A percentile compares a stretch with the other conserved stretches of the same genome.
phyloP scores from a whole-genome alignment of 2,329 filamentous ascomycete species.

The Septoria petroselini region DNA sequence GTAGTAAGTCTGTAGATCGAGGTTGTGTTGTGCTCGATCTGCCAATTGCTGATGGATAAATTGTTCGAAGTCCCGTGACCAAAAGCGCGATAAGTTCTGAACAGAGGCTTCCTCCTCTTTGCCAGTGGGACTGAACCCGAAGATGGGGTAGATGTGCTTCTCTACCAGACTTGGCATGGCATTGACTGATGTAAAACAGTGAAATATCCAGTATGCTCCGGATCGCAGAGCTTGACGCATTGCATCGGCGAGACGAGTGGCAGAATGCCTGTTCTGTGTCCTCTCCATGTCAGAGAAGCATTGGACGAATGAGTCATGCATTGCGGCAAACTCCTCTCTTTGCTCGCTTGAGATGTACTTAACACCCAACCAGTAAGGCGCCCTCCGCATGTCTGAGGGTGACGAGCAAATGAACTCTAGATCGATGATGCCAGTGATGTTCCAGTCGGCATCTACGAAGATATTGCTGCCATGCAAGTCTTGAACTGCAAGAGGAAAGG shows the following conservation, averaged over 20 bases:
- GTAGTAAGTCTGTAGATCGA: constrained; percentile 1
- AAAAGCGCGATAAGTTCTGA: constrained; percentile 6
- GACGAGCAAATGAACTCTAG: constrained; percentile 39
- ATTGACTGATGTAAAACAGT: constrained; percentile 11
- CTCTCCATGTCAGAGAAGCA: constrained; percentile 9
- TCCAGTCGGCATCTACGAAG: constrained; percentile 39
- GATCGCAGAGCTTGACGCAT: constrained; percentile 29
- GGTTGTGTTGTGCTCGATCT: constrained; percentile 7
- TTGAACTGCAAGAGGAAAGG: constrained; percentile 31
- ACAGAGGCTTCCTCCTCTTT: constrained; percentile 6
- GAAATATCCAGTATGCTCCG: constrained; percentile 32
- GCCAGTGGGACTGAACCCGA: neutral
- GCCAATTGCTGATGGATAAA: constrained; percentile 7
- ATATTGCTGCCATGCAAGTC: constrained; percentile 45
- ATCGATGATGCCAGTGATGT: constrained; percentile 39
- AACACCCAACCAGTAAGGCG: constrained; percentile 35
- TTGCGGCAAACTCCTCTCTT: constrained; percentile 14
- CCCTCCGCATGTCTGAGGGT: constrained; percentile 32
- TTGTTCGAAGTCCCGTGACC: neutral
- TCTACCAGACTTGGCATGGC: constrained; percentile 15
- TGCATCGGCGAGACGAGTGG: constrained; percentile 1
- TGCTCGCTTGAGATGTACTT: constrained; percentile 9
- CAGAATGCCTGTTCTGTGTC: constrained; percentile 6
- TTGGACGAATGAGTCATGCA: constrained; percentile 13
- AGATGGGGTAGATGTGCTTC: constrained; percentile 14